A percentile compares a stretch with the other conserved stretches of the same genome.
Evolutionary conservation across 106 monocot species (phyloP).

Genomic region (Iris macrosiphon): DNA sequence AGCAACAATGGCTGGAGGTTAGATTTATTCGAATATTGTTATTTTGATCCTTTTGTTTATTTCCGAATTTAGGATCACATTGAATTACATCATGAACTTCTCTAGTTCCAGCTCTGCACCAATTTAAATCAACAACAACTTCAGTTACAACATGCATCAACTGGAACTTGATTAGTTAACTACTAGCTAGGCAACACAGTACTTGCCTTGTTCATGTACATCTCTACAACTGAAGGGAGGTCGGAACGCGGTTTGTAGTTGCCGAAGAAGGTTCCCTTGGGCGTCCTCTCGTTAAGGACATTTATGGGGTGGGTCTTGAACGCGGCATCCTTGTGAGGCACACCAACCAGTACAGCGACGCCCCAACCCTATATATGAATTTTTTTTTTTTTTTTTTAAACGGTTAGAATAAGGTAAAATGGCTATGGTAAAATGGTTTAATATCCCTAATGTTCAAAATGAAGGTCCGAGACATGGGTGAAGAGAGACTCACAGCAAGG

Average conservation of each 20-base stretch:
- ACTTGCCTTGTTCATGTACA: constrained; percentile 46
- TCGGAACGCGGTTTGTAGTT: constrained; percentile 78
- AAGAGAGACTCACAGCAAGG: constrained; percentile 18
- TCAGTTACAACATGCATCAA: neutral
- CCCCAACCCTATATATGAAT: constrained; percentile 92
- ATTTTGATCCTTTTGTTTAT: no score
- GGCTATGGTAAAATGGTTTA: no score
- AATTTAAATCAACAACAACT: neutral
- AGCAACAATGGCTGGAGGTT: no score
- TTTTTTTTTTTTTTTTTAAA: no score
- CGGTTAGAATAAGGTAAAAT: no score
- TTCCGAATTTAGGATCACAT: no score
- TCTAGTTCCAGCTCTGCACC: constrained; percentile 43
- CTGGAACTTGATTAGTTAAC: no score
- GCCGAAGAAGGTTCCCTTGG: constrained; percentile 73
- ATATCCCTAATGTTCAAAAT: no score
- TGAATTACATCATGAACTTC: no score
- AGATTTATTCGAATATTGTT: no score
- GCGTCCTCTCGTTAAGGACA: constrained; percentile 58
- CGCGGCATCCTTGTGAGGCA: constrained; percentile 54
- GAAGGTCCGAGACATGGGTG: no score
- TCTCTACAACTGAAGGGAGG: constrained; percentile 57
- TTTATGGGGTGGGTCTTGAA: constrained; percentile 73
- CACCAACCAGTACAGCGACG: constrained; percentile 70
- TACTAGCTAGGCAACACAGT: no score